These are phyloP conservation scores for Ambrosia artemisiifolia DNA, from an alignment of 129 eudicot species.

Conservation along the genomic window DNA sequence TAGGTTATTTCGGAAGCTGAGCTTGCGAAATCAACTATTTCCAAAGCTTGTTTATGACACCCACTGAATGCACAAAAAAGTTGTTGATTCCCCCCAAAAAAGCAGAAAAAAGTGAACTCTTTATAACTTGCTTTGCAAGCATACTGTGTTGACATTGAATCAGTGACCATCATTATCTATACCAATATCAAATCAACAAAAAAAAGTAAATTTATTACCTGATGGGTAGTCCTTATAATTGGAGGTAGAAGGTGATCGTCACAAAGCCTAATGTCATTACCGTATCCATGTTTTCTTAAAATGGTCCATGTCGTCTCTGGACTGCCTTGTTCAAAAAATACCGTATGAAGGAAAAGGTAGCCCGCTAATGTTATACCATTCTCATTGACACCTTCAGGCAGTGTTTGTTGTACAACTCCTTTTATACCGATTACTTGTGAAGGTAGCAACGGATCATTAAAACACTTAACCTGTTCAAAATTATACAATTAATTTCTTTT, in stretches of 20 bases:
- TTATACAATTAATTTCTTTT: neutral
- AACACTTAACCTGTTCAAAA: conserved; percentile 70
- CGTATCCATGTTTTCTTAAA: conserved; percentile 79
- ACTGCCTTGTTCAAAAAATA: conserved; percentile 83
- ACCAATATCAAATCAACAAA: neutral
- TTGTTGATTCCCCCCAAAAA: too few relatives aligned
- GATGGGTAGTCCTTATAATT: conserved; percentile 63
- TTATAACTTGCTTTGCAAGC: neutral
- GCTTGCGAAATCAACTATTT: too few relatives aligned
- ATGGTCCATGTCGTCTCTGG: conserved; percentile 94
- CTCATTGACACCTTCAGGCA: conserved; percentile 72
- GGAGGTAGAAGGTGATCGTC: conserved; percentile 68
- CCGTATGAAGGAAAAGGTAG: conserved; percentile 78
- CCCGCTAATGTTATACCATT: conserved; percentile 85
- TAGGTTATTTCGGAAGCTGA: too few relatives aligned
- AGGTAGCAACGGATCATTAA: conserved; percentile 83
- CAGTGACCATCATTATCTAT: neutral
- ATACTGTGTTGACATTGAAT: neutral
- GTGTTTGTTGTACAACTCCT: conserved; percentile 83
- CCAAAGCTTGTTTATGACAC: too few relatives aligned
- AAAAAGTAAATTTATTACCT: conserved; percentile 38
- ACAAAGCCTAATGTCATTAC: conserved; percentile 68
- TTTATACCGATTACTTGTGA: conserved; percentile 79
- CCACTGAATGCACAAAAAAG: too few relatives aligned
- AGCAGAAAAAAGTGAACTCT: too few relatives aligned